phyloP scores from a whole-genome alignment of 1,284 basidiomycete genomes.

The Rugosomyces carneus region DNA sequence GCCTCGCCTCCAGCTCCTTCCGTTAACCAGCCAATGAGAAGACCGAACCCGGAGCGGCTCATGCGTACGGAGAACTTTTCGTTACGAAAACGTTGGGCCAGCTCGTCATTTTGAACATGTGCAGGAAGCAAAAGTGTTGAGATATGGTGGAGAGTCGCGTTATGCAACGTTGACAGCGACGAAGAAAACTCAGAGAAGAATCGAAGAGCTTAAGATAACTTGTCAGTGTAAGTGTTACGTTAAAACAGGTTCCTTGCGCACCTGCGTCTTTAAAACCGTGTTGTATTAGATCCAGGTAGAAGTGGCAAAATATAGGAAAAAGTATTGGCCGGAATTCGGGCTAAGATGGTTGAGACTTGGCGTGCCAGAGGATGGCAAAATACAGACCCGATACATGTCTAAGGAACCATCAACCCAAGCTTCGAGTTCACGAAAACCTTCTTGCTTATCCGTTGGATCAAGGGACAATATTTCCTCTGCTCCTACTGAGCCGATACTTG shows the following conservation, averaged over 20 bases:
- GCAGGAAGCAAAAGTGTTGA: constrained; percentile 78
- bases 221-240: constrained; percentile 6
- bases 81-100: constrained; percentile 81
- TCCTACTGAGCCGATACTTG: constrained; percentile 68
- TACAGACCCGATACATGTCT: constrained; percentile 76
- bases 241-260: constrained; percentile 29
- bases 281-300: constrained; percentile 92
- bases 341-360: constrained; percentile 32
- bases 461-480: constrained; percentile 79
- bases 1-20: constrained; percentile 88
- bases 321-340: constrained; percentile 91
- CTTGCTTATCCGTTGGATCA: constrained; percentile 86
- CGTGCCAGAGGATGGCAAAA: background rate
- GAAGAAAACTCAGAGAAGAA: constrained; percentile 74
- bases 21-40: constrained; percentile 94
- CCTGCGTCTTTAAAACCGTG: constrained; percentile 88
- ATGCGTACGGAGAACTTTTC: constrained; percentile 91
- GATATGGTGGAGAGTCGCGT: constrained; percentile 72
- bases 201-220: constrained; percentile 47
- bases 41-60: constrained; percentile 87
- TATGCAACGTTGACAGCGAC: constrained; percentile 68
- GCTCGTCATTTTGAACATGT: constrained; percentile 81
- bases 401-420: constrained; percentile 90
- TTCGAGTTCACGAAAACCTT: constrained; percentile 83
- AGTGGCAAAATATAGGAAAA: constrained; percentile 96